A percentile compares a stretch with the other conserved stretches of the same genome.
These are phyloP conservation scores for Nemania serpens DNA, from an alignment of 2,329 filamentous ascomycete species.

Conservation along the genomic window DNA sequence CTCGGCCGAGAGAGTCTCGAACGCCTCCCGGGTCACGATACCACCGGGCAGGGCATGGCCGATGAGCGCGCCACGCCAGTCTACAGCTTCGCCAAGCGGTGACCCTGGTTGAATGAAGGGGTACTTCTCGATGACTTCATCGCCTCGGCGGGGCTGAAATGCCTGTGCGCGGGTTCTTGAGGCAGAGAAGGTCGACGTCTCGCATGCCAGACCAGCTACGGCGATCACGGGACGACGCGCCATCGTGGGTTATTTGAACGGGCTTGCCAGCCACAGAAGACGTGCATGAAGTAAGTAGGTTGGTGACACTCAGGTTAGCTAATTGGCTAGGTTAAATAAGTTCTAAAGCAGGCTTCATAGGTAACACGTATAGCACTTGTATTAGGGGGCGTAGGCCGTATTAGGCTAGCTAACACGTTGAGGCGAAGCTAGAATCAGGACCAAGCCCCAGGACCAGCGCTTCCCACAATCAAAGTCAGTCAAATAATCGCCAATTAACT, in stretches of 20 bases:
- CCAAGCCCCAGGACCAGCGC: too few relatives aligned
- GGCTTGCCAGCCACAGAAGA: too few relatives aligned
- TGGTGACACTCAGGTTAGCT: too few relatives aligned
- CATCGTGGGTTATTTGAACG: slow-evolving; percentile 15
- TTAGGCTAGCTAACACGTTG: too few relatives aligned
- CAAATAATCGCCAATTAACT: too few relatives aligned
- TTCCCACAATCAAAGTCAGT: too few relatives aligned
- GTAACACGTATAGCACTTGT: too few relatives aligned
- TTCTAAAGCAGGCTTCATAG: too few relatives aligned
- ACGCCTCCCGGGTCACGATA: slow-evolving; percentile 50
- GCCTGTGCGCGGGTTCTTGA: slow-evolving; percentile 52
- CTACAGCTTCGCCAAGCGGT: slow-evolving; percentile 47
- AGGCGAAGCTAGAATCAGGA: too few relatives aligned
- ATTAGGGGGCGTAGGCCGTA: too few relatives aligned
- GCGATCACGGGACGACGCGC: slow-evolving; percentile 49
- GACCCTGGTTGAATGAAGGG: slow-evolving; percentile 50
- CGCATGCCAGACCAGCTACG: slow-evolving; percentile 57
- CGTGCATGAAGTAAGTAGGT: too few relatives aligned
- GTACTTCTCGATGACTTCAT: slow-evolving; percentile 51
- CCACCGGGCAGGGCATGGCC: slow-evolving; percentile 58
- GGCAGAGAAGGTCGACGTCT: slow-evolving; percentile 58
- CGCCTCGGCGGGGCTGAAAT: slow-evolving; percentile 54
- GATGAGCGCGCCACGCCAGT: slow-evolving; percentile 57
- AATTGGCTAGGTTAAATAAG: too few relatives aligned
- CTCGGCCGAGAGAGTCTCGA: slow-evolving; percentile 47